phyloP scores from a whole-genome alignment of 257 asterid genomes.

The Paulownia fortunei region DNA sequence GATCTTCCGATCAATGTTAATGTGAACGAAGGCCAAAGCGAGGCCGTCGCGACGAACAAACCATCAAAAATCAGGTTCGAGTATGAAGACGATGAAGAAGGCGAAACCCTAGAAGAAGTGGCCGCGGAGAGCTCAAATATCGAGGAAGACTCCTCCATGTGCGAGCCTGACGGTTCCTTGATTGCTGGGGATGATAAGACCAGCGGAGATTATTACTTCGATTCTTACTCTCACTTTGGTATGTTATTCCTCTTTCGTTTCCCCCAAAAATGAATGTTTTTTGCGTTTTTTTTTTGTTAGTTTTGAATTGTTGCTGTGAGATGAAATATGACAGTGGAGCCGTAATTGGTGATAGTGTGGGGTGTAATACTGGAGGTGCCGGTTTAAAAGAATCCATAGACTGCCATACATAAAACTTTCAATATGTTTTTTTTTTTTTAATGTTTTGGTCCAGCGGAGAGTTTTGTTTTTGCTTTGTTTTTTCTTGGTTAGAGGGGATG shows the following conservation, averaged over 20 bases:
- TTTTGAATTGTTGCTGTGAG: neutral
- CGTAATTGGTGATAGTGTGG: neutral
- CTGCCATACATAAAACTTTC: neutral
- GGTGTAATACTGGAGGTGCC: neutral
- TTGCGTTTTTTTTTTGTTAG: neutral
- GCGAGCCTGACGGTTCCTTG: slow-evolving; percentile 44
- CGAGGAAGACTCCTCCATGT: slow-evolving; percentile 61
- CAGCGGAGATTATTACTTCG: slow-evolving; percentile 82
- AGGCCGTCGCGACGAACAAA: no score
- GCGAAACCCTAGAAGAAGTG: slow-evolving; percentile 39
- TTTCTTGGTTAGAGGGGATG: no score
- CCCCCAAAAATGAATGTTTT: neutral
- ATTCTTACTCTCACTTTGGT: slow-evolving; percentile 87
- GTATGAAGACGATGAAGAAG: no score
- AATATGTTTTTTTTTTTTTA: no score
- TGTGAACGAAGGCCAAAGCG: no score
- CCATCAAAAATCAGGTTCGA: no score
- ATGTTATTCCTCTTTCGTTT: neutral
- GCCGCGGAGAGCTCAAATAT: slow-evolving; percentile 48
- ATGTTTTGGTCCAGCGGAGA: neutral
- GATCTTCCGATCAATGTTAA: no score
- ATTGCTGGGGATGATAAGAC: slow-evolving; percentile 56
- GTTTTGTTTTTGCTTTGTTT: no score
- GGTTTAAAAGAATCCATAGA: neutral
- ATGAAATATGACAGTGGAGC: neutral